Base-by-base conservation (phyloP, 768 basidiomycete species). In the Russula griseocarnosa region DNA sequence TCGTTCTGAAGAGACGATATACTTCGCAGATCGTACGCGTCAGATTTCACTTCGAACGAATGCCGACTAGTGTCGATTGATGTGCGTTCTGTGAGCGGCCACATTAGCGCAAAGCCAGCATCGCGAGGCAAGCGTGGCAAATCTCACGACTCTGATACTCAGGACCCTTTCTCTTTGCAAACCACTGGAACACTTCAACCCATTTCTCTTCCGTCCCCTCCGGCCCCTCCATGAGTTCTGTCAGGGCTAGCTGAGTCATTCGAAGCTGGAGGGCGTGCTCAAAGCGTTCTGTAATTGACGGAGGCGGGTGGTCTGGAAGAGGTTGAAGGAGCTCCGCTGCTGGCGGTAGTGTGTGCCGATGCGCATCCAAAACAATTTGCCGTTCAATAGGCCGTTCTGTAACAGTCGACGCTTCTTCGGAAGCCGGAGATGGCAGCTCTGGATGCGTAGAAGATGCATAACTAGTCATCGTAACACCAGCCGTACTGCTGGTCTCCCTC, bases 111-210 rank as follows among this genome's bases (percentile, higher is more conserved):
- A 34, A 10, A 18, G 3, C 38, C 3, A 20, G 8, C 20, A 26
- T 30, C 46, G 32, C 52, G 22, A 13, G 14, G 26, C 6, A 30
- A 28, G 38, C 8, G 9, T 5, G 32, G 53, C 3, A 14, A 55
- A 51, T 50, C 67, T 67, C 51, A 69, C 68, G 68, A 36, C 66
- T 69, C 57, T 53, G 61, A 36, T 67, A 62, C 30, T 65, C 67
- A 8, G 60, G 52, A n/a, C 78, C 79, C 28, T 77, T 80, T 69
- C 79, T 78, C 61, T 86, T 87, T 0, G 93, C 86, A 70, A 94
- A 86, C 89, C 90, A 97, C 5, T 82, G 77, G 73, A 95, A 96
- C 9, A 93, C 81, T 30, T 93, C 92, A 18, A 93, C 78, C 84
- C 93, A 94, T 61, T 84, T 86, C 20, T 77, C 76, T 66, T 89